Conservation (phyloP, 2,329 filamentous ascomycete genomes). For the Pseudogymnoascus sp. region DNA sequence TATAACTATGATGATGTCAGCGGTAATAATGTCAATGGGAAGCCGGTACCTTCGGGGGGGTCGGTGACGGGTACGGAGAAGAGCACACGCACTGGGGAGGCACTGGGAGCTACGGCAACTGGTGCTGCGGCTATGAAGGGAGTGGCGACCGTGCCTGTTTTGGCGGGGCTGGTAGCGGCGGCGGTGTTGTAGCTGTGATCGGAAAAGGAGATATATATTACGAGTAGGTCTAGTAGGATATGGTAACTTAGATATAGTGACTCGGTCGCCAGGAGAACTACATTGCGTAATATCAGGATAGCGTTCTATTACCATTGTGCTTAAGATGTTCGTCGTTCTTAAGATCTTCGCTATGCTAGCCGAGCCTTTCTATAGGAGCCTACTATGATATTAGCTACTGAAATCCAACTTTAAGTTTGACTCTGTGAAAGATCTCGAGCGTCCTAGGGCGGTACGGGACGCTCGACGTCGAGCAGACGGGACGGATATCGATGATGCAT, state of each 20-base stretch:
- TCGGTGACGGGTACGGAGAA: not conserved
- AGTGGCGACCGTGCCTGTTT: not conserved
- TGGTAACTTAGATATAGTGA: not conserved
- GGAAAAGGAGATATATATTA: not conserved
- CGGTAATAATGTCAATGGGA: conserved; percentile 13
- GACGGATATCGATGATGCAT: conserved; percentile 79
- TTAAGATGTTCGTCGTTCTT: too few species aligned
- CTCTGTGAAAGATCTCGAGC: conserved; percentile 64
- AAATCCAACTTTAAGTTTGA: too few species aligned
- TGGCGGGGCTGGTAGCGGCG: not conserved
- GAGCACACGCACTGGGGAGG: not conserved
- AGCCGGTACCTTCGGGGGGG: not conserved
- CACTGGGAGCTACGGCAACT: not conserved
- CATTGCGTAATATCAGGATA: too few species aligned
- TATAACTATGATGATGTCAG: conserved; percentile 17
- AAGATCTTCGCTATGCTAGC: too few species aligned
- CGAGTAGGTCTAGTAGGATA: not conserved
- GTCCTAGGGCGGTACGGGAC: conserved; percentile 71
- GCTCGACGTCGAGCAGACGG: conserved; percentile 76
- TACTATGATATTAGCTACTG: too few species aligned
- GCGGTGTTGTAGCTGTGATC: not conserved
- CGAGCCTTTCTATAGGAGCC: too few species aligned
- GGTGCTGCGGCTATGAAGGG: not conserved
- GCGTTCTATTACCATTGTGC: too few species aligned
- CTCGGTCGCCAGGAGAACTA: too few species aligned